phyloP scores from a whole-genome alignment of 441 rosid species.

The Gossypium lobatum region DNA sequence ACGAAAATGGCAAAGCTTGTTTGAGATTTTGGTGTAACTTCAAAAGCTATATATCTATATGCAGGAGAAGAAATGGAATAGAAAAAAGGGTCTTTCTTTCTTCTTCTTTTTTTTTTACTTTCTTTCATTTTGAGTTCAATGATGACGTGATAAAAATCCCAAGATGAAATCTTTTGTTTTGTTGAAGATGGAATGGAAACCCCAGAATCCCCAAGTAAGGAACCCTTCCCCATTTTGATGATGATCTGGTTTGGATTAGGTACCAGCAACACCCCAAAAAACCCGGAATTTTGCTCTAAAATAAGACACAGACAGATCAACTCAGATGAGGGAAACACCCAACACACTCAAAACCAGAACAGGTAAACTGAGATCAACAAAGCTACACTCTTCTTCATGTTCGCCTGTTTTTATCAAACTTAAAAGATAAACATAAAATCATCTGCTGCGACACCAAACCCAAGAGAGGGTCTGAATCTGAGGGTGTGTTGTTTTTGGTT shows the following conservation, averaged over 20 bases:
- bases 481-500: neutral
- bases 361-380: constrained; percentile 1
- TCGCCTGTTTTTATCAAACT: constrained; percentile 4
- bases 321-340: neutral
- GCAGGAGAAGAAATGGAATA: constrained; percentile 7
- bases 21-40: constrained; percentile 7
- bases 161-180: neutral
- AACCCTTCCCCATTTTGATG: neutral
- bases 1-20: neutral
- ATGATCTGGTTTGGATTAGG: no score
- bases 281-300: neutral
- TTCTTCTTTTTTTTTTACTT: no score
- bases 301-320: neutral
- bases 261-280: constrained; percentile 10
- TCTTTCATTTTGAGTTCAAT: no score
- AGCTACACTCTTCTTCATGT: neutral
- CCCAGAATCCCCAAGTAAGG: neutral
- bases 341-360: constrained; percentile 12
- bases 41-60: constrained; percentile 3
- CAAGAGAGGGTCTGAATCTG: neutral
- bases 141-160: no score
- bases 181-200: neutral
- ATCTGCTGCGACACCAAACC: constrained; percentile 14
- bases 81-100: neutral
- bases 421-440: constrained; percentile 14